Percentiles rank a stretch among this genome's conserved stretches.
Evolutionary conservation across 1,284 basidiomycete species (phyloP).

Genomic region (Cryptococcus sp.): DNA sequence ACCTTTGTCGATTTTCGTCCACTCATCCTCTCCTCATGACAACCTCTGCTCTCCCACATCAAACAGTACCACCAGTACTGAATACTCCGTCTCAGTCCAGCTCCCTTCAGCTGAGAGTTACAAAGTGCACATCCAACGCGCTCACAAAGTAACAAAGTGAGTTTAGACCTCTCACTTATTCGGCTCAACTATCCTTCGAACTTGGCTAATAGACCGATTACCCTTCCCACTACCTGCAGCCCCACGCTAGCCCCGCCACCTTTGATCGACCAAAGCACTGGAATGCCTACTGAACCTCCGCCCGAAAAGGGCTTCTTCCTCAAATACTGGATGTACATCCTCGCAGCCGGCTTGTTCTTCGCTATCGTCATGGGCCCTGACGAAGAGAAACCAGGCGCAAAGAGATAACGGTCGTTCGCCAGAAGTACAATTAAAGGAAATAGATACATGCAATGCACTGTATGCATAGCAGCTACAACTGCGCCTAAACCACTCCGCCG

Average conservation of each 20-base stretch:
- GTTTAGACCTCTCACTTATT: background rate
- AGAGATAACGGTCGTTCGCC: background rate
- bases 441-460: background rate
- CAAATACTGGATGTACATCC: conserved; percentile 86
- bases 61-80: background rate
- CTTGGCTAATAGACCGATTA: conserved; percentile 2
- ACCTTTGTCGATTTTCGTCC: background rate
- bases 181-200: background rate
- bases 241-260: conserved; percentile 68
- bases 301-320: conserved; percentile 77
- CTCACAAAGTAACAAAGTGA: background rate
- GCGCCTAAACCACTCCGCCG: no score
- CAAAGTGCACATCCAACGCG: background rate
- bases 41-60: no score
- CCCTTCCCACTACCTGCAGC: conserved; percentile 51
- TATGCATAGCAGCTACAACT: background rate
- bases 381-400: conserved; percentile 10
- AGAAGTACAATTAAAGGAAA: background rate
- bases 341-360: conserved; percentile 58
- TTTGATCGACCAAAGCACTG: conserved; percentile 62
- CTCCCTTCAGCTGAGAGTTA: background rate
- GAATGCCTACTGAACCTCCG: conserved; percentile 62
- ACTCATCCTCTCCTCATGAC: background rate
- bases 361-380: conserved; percentile 35
- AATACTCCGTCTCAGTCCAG: background rate